These are phyloP conservation scores for Populus alba DNA, from an alignment of 345 rosid genomes.

Conservation along the genomic window DNA sequence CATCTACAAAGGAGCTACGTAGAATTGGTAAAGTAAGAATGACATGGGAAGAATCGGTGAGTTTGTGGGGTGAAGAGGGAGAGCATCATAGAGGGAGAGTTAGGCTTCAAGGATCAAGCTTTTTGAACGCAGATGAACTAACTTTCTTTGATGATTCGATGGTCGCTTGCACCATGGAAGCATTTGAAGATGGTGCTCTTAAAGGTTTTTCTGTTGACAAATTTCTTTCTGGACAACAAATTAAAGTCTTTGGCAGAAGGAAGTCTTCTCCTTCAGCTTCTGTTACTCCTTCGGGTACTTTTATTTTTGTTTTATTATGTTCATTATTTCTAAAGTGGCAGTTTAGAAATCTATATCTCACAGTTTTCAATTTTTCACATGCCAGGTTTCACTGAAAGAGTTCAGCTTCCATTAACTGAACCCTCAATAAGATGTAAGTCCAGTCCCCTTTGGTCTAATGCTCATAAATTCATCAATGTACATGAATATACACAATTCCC, in stretches of 20 bases:
- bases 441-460: background rate
- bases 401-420: constrained; percentile 56
- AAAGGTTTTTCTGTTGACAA: constrained; percentile 89
- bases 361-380: background rate
- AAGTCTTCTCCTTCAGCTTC: constrained; percentile 46
- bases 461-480: background rate
- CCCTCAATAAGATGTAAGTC: constrained; percentile 56
- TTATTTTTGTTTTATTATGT: constrained; percentile 7
- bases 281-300: constrained; percentile 49
- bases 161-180: constrained; percentile 86
- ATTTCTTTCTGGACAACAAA: constrained; percentile 75
- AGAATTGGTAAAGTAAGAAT: constrained; percentile 87
- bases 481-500: background rate
- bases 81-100: constrained; percentile 78
- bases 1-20: constrained; percentile 59
- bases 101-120: constrained; percentile 69
- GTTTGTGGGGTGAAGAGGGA: constrained; percentile 95
- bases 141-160: constrained; percentile 76
- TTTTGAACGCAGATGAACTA: constrained; percentile 84
- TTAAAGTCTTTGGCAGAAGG: constrained; percentile 87
- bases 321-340: background rate
- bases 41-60: constrained; percentile 96
- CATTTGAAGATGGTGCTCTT: constrained; percentile 72
- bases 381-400: constrained; percentile 55
- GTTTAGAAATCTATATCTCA: constrained; percentile 26